Conservation (phyloP, 805 yeast species). For the Phaffomyces thermotolerans region DNA sequence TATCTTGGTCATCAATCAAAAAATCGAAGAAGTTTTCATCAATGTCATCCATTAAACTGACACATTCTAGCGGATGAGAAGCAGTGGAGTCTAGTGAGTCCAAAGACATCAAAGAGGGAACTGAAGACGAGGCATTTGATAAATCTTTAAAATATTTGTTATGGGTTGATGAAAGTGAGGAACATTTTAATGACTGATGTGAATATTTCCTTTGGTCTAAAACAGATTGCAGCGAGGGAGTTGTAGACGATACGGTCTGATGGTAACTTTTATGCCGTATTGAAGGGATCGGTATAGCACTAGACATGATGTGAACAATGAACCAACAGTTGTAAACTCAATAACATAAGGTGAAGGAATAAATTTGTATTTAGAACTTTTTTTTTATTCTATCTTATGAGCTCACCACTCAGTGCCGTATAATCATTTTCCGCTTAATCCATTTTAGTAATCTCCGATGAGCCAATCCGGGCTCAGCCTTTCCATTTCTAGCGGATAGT, state of each 20-base stretch:
- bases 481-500: no score
- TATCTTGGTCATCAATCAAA: conserved; percentile 4
- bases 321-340: no score
- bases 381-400: no score
- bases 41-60: conserved; percentile 15
- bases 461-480: no score
- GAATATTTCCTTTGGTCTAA: conserved; percentile 16
- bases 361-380: no score
- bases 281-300: conserved; percentile 19
- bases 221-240: conserved; percentile 21
- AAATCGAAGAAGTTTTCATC: conserved; percentile 16
- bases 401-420: no score
- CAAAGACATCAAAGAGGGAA: conserved; percentile 10
- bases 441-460: no score
- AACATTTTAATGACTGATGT: conserved; percentile 6
- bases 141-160: neutral
- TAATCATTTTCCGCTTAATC: no score
- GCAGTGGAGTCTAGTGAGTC: conserved; percentile 12
- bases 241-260: conserved; percentile 9
- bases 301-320: conserved; percentile 1
- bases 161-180: conserved; percentile 4
- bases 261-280: neutral
- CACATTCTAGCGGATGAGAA: conserved; percentile 17
- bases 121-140: conserved; percentile 3
- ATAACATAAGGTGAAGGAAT: no score